Evolutionary conservation across 2,329 filamentous ascomycete species (phyloP).

Genomic region (Xylariales sp.): DNA sequence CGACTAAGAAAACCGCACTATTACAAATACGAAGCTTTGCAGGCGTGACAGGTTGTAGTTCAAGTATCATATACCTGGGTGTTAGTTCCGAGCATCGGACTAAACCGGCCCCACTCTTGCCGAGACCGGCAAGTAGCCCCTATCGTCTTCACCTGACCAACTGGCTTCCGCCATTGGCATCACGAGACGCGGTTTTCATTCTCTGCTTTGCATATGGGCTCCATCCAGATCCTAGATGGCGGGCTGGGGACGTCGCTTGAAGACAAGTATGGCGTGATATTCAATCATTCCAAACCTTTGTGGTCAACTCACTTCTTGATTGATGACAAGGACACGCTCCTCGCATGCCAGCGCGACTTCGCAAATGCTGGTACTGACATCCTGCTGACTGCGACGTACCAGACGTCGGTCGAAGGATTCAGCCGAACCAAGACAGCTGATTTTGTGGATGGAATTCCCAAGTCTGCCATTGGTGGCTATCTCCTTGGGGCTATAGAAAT

Average conservation of each 20-base stretch:
- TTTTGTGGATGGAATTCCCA: constrained; percentile 39
- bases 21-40: too few relatives aligned
- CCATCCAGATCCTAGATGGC: constrained; percentile 56
- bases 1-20: too few relatives aligned
- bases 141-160: too few relatives aligned
- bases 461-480: constrained; percentile 33
- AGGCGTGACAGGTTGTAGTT: too few relatives aligned
- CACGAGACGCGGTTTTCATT: too few relatives aligned
- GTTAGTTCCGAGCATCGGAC: too few relatives aligned
- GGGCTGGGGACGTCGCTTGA: constrained; percentile 64
- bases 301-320: constrained; percentile 67
- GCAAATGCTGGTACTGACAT: constrained; percentile 54
- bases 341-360: constrained; percentile 53
- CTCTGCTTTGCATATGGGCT: too few relatives aligned
- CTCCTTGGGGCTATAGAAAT: constrained; percentile 41
- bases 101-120: too few relatives aligned
- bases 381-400: constrained; percentile 64
- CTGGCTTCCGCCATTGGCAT: too few relatives aligned
- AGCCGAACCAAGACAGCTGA: constrained; percentile 38
- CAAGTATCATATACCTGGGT: too few relatives aligned
- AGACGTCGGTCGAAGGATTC: constrained; percentile 55
- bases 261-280: constrained; percentile 48
- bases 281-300: constrained; percentile 48
- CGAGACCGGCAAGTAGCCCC: too few relatives aligned
- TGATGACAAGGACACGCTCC: constrained; percentile 44